Percentiles rank a stretch among this genome's conserved stretches.
Evolutionary conservation across 2,329 filamentous ascomycete genomes (phyloP).

Genomic region (Claviceps sp.): DNA sequence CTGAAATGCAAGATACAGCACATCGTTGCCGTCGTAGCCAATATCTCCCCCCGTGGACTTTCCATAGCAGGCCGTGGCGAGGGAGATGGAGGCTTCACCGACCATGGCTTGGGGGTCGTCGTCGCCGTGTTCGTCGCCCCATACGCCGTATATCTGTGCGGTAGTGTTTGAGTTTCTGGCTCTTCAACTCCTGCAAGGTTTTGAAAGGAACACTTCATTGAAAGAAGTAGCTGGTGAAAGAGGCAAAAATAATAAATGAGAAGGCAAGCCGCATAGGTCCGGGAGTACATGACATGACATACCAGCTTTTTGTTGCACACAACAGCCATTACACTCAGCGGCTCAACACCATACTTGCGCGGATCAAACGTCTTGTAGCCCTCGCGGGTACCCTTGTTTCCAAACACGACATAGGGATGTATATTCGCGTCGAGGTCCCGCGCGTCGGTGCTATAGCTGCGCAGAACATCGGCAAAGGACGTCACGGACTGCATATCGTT

Average conservation of each 20-base stretch:
- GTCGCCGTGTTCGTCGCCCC: constrained; percentile 48
- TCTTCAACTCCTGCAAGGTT: too few species aligned
- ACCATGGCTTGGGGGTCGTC: constrained; percentile 32
- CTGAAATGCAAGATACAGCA: constrained; percentile 48
- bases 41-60: constrained; percentile 37
- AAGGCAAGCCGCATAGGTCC: too few species aligned
- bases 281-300: neutral
- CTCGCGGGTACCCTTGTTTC: constrained; percentile 26
- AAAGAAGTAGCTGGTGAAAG: too few species aligned
- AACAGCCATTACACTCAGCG: constrained; percentile 40
- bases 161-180: neutral
- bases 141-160: constrained; percentile 40
- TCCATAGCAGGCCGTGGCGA: constrained; percentile 45
- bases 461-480: constrained; percentile 29
- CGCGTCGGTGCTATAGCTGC: constrained; percentile 21
- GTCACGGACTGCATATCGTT: constrained; percentile 30
- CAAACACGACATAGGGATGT: constrained; percentile 40
- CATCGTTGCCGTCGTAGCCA: constrained; percentile 43
- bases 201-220: too few species aligned
- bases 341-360: constrained; percentile 28
- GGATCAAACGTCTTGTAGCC: constrained; percentile 28
- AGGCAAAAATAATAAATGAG: too few species aligned
- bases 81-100: constrained; percentile 43
- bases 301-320: constrained; percentile 37
- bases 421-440: constrained; percentile 36